phyloP scores from a whole-genome alignment of 1,139 yeast genomes.

The Protomyces inouyei region DNA sequence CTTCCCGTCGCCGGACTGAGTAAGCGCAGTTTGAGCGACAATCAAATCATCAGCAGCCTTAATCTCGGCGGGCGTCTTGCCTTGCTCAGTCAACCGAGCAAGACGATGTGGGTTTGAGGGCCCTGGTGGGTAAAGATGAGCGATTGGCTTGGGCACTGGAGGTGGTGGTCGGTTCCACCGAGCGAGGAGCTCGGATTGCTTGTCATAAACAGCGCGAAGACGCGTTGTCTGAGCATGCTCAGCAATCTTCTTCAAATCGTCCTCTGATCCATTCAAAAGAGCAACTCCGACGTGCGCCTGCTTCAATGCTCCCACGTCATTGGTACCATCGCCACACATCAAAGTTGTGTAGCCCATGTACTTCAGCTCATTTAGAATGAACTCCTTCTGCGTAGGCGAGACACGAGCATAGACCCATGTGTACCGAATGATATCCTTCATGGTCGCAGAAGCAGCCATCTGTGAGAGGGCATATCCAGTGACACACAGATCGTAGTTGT shows the following conservation, averaged over 20 bases:
- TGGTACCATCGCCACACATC: constrained; percentile 99
- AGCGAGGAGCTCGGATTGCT: constrained; percentile 70
- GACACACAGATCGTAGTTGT: constrained; percentile 76
- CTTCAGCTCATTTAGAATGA: constrained; percentile 74
- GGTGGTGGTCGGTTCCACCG: constrained; percentile 84
- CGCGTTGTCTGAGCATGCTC: constrained; percentile 71
- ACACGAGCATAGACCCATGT: constrained; percentile 98
- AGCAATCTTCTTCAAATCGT: constrained; percentile 81
- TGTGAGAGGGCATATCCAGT: constrained; percentile 85
- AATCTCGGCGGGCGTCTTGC: constrained; percentile 54
- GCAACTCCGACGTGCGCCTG: constrained; percentile 99
- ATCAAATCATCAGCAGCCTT: constrained; percentile 45
- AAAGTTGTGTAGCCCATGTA: constrained; percentile 86
- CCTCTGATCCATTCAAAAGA: constrained; percentile 91
- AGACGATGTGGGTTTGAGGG: constrained; percentile 83
- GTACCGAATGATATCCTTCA: constrained; percentile 69
- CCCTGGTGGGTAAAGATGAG: constrained; percentile 96
- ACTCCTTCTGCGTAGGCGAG: constrained; percentile 93
- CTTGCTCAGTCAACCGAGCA: constrained; percentile 77
- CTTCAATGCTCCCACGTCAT: constrained; percentile 97
- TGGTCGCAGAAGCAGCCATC: constrained; percentile 52
- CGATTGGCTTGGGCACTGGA: constrained; percentile 79
- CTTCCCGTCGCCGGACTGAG: constrained; percentile 18
- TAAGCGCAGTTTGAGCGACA: neutral
- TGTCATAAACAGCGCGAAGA: constrained; percentile 65